Evolutionary conservation across 192 early-diverging fungal species (phyloP), one percentile per base, ranked within the genome.

Genomic region (Coemansia umbellata): DNA sequence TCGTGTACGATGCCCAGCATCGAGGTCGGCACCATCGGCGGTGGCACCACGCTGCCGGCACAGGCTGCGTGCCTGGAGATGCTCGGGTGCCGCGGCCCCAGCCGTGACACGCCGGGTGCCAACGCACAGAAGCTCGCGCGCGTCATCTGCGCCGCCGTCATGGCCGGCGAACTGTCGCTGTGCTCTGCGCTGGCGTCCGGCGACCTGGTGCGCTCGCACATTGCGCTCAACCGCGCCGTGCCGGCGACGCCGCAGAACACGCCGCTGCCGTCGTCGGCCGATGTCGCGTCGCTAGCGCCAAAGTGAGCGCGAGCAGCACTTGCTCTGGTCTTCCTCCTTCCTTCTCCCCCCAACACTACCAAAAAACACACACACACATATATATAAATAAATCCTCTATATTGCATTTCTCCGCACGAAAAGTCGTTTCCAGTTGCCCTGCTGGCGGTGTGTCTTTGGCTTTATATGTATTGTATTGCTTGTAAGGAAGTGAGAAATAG

Each of bases 1-100:
- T 90, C 87, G 15, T 91, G 89, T 60, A 90, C 85, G 1, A 96
- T 96, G 93, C 93, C 93, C 2, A 87, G 87, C 47, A 88, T 96
- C 33, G 93, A 96, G 57, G 92, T 96, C 14, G 93, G 93, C 18
- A 96, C 93, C 2, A 80, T 96, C 44, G 93, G 93, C 18, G 93
- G 93, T 35, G 93, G 93, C 13, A 96, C 93, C 0, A 80, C 81
- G 21, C 44, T 96, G 39, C 82, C 85, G 37, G 84, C 93, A 4
- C 93, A 96, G 63, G 82, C 86, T 5, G 80, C 92, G 0, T 92
- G 92, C 76, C 63, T 96, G 56, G 90, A 94, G 24, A 81, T 96
- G 79, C 72, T 96, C 7, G 91, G 91, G 8, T 89, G 92, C 40
- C 81, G 86, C 26, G 93, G 93, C 3, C 81, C 93, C 18, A 82